phyloP scores from a whole-genome alignment of 1,139 yeast species.

The Candida neerlandica region DNA sequence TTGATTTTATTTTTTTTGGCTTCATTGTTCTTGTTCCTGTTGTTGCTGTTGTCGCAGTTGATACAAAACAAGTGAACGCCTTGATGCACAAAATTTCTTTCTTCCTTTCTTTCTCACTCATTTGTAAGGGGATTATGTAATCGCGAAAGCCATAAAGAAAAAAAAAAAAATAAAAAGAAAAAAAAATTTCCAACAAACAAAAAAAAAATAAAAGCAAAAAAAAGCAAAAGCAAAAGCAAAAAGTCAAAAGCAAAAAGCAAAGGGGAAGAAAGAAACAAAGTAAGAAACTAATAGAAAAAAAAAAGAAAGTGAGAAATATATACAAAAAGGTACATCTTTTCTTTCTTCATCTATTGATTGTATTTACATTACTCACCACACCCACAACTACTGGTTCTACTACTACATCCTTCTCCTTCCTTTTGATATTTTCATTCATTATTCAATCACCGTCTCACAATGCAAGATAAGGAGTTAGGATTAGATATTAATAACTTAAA shows the following conservation, averaged over 20 bases:
- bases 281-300: background rate
- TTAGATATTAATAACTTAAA: constrained; percentile 6
- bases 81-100: background rate
- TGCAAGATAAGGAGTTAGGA: constrained; percentile 6
- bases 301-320: background rate
- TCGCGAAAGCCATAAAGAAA: background rate
- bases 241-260: background rate
- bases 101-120: background rate
- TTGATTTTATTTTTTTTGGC: background rate
- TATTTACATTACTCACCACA: background rate
- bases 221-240: background rate
- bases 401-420: background rate
- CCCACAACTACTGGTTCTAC: background rate
- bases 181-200: background rate
- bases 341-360: background rate
- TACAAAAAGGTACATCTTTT: background rate
- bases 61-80: background rate
- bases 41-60: background rate
- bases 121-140: background rate
- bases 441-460: background rate
- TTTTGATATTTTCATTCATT: background rate
- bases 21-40: background rate
- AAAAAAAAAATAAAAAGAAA: background rate
- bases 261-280: background rate
- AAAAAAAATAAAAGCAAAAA: background rate